Conservation (phyloP, 345 rosid species). For the Sisymbrium altissimum region DNA sequence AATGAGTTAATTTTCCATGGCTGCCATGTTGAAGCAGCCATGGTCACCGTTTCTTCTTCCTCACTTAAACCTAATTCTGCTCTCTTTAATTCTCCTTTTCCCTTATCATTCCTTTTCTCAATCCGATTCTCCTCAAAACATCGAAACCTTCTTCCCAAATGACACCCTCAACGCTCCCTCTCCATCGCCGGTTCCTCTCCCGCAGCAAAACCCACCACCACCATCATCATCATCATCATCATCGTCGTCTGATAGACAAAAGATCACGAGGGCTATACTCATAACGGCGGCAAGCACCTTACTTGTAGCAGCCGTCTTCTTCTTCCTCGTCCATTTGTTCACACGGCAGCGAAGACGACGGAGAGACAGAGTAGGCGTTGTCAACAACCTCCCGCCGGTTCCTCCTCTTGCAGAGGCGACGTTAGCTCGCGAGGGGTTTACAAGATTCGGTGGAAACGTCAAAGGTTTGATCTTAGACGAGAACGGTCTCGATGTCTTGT, state of each 20-base stretch:
- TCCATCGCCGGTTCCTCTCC: slow-evolving; percentile 6
- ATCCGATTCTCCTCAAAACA: slow-evolving; percentile 48
- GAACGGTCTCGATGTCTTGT: slow-evolving; percentile 52
- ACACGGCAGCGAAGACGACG: slow-evolving; percentile 33
- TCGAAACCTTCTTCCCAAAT: slow-evolving; percentile 58
- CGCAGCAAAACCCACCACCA: slow-evolving; percentile 19
- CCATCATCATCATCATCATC: background rate
- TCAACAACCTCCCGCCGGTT: slow-evolving; percentile 4
- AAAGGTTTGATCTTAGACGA: slow-evolving; percentile 47
- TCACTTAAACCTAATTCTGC: background rate
- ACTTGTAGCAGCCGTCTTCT: slow-evolving; percentile 49
- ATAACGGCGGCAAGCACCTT: slow-evolving; percentile 64
- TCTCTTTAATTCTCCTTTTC: background rate
- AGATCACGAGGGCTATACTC: slow-evolving; percentile 56
- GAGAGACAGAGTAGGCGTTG: slow-evolving; percentile 23
- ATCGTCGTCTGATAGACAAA: slow-evolving; percentile 8
- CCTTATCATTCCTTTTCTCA: slow-evolving; percentile 41
- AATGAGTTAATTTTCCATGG: slow-evolving; percentile 36
- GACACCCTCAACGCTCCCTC: slow-evolving; percentile 27
- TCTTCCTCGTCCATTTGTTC: slow-evolving; percentile 44
- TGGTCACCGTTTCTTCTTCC: slow-evolving; percentile 27
- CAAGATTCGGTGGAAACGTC: slow-evolving; percentile 37
- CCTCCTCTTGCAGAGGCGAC: slow-evolving; percentile 15
- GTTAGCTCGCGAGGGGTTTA: slow-evolving; percentile 33
- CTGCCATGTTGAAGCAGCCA: slow-evolving; percentile 41